phyloP scores from a whole-genome alignment of 2,329 filamentous ascomycete genomes.

The Aspergillus sp. region DNA sequence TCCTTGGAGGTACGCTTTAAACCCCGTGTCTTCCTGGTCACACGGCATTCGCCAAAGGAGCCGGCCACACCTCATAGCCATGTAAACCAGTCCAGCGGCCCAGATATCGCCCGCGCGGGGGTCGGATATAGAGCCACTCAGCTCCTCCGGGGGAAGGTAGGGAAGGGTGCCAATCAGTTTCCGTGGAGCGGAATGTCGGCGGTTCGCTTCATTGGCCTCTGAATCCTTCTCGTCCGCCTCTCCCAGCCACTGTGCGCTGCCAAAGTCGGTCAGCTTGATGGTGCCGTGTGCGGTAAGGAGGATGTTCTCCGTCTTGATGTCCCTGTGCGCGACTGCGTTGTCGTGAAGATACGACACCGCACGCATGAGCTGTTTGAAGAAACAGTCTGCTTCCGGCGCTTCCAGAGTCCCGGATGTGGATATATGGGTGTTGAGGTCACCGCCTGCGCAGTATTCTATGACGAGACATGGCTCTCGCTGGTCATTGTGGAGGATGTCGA shows the following conservation, averaged over 20 bases:
- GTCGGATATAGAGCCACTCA: slow-evolving; percentile 1
- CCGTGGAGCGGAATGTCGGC: slow-evolving; percentile 3
- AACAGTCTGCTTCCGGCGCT: slow-evolving; percentile 79
- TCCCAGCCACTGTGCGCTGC: slow-evolving; percentile 44
- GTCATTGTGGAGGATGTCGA: slow-evolving; percentile 27
- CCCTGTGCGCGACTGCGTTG: slow-evolving; percentile 83
- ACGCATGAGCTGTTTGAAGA: slow-evolving; percentile 65
- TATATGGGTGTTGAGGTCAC: slow-evolving; percentile 80
- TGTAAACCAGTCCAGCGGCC: slow-evolving; percentile 28
- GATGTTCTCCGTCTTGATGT: slow-evolving; percentile 93
- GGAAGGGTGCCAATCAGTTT: slow-evolving; percentile 64
- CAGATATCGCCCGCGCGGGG: slow-evolving; percentile 23
- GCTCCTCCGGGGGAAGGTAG: slow-evolving; percentile 78
- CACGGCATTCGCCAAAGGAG: slow-evolving; percentile 25
- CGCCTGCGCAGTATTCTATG: slow-evolving; percentile 63
- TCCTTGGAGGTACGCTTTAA: slow-evolving; percentile 21
- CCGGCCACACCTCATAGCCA: slow-evolving; percentile 24
- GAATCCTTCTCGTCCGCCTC: not conserved
- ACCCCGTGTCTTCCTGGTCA: slow-evolving; percentile 23
- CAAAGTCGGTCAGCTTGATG: slow-evolving; percentile 91
- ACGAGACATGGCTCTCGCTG: slow-evolving; percentile 27
- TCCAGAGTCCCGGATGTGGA: slow-evolving; percentile 78
- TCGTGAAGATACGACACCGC: slow-evolving; percentile 65
- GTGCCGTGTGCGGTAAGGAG: slow-evolving; percentile 76
- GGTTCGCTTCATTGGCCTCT: slow-evolving; percentile 1